Conservation (phyloP, 768 basidiomycete species). For the Calocybe indica region DNA sequence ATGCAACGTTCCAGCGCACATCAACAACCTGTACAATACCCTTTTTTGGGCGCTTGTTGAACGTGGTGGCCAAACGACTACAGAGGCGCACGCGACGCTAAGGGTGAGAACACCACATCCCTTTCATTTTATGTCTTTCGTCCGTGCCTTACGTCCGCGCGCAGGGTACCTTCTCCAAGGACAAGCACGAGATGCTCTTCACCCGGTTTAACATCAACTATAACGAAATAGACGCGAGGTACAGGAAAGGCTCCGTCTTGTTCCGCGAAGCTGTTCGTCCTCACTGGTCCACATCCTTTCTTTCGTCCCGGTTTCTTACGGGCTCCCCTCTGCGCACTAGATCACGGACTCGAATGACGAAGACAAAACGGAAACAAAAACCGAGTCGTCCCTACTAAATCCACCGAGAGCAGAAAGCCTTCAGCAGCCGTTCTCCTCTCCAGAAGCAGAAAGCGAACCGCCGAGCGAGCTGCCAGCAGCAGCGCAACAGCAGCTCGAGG, state of each 20-base stretch:
- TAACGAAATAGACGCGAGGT: conserved; percentile 64
- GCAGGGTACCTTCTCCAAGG: conserved; percentile 83
- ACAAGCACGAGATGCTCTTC: conserved; percentile 91
- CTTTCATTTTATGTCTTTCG: background rate
- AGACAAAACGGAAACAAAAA: background rate
- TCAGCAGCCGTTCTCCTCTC: too few relatives aligned
- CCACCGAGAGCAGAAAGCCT: too few relatives aligned
- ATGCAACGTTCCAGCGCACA: conserved; percentile 61
- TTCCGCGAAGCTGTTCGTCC: conserved; percentile 54
- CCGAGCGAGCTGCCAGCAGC: too few relatives aligned
- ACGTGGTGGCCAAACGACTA: conserved; percentile 69
- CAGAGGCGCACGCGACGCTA: conserved; percentile 78
- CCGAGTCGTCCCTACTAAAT: too few relatives aligned
- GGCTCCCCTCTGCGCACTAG: background rate
- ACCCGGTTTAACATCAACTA: conserved; percentile 84
- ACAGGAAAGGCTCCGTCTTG: conserved; percentile 80
- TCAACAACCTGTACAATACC: conserved; percentile 98
- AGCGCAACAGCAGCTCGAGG: too few relatives aligned
- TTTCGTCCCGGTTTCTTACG: background rate
- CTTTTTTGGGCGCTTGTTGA: conserved; percentile 91
- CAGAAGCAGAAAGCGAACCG: too few relatives aligned
- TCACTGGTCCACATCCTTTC: background rate
- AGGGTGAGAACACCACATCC: conserved; percentile 40
- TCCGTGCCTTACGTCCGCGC: background rate
- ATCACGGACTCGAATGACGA: conserved; percentile 1